Evolutionary conservation across 768 basidiomycete species (phyloP).

Genomic region (Termitomyces sp.): DNA sequence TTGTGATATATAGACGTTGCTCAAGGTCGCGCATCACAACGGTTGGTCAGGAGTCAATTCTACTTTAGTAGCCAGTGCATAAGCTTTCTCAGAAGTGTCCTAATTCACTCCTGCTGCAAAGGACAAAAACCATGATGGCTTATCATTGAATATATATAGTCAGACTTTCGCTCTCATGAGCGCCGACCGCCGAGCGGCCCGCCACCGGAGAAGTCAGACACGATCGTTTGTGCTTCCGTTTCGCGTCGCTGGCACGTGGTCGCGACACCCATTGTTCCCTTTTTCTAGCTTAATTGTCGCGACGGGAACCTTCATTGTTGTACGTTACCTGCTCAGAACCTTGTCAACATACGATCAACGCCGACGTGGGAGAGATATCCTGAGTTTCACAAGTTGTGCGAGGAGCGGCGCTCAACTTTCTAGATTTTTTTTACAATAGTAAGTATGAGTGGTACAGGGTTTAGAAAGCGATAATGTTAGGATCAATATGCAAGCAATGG

Average conservation of each 20-base stretch:
- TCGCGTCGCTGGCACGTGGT: conserved; percentile 45
- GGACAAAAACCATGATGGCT: no score
- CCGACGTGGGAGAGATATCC: not conserved
- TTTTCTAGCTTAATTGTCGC: not conserved
- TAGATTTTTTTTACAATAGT: conserved; percentile 1
- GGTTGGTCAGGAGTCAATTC: not conserved
- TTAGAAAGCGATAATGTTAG: conserved; percentile 13
- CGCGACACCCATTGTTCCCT: conserved; percentile 25
- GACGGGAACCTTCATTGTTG: conserved; percentile 10
- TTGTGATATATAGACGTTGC: not conserved
- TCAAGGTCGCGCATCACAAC: no score
- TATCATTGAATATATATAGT: no score
- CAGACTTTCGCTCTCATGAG: no score
- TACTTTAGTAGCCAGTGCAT: not conserved
- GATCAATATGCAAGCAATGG: conserved; percentile 6
- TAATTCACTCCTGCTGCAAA: not conserved
- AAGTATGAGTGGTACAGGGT: conserved; percentile 1
- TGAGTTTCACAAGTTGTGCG: not conserved
- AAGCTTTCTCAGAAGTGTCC: not conserved
- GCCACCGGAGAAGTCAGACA: not conserved
- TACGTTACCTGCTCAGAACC: not conserved
- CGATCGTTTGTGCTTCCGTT: conserved; percentile 31
- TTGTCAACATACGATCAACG: not conserved
- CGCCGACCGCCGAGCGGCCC: not conserved
- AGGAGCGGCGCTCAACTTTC: not conserved